Conservation (phyloP, 2,329 filamentous ascomycete species). For the Samsoniella hepiali region DNA sequence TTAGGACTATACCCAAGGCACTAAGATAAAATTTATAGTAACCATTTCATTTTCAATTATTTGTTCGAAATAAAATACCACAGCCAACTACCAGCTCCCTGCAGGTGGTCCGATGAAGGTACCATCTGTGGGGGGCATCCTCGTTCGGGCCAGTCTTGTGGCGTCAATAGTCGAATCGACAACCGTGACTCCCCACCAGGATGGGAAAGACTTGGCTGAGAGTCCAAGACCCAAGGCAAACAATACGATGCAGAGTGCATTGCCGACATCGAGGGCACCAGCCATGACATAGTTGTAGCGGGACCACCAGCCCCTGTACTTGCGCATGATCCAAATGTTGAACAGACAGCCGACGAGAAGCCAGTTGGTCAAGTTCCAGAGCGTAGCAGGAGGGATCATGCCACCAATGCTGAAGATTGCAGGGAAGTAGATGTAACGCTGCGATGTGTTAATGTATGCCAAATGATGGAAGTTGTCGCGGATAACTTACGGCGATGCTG, state of each 20-base stretch:
- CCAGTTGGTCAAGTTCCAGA: constrained; percentile 54
- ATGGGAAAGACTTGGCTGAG: constrained; percentile 42
- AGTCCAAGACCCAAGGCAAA: constrained; percentile 46
- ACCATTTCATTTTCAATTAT: background rate
- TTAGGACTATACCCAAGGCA: no score
- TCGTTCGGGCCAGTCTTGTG: background rate
- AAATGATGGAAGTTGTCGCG: background rate
- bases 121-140: background rate
- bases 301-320: constrained; percentile 55
- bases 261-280: constrained; percentile 56
- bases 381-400: constrained; percentile 53
- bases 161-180: constrained; percentile 13
- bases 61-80: background rate
- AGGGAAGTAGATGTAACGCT: constrained; percentile 51
- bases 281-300: constrained; percentile 58
- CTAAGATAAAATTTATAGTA: background rate
- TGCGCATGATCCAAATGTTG: constrained; percentile 50
- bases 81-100: background rate
- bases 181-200: constrained; percentile 50
- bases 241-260: constrained; percentile 54
- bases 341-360: constrained; percentile 53
- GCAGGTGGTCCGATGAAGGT: background rate
- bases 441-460: constrained; percentile 14
- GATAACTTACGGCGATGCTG: constrained; percentile 24
- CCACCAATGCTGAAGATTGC: constrained; percentile 50